Evolutionary conservation across 148 eudicot genomes (phyloP), one percentile per base, ranked within the genome.

Genomic region (Cornus florida): DNA sequence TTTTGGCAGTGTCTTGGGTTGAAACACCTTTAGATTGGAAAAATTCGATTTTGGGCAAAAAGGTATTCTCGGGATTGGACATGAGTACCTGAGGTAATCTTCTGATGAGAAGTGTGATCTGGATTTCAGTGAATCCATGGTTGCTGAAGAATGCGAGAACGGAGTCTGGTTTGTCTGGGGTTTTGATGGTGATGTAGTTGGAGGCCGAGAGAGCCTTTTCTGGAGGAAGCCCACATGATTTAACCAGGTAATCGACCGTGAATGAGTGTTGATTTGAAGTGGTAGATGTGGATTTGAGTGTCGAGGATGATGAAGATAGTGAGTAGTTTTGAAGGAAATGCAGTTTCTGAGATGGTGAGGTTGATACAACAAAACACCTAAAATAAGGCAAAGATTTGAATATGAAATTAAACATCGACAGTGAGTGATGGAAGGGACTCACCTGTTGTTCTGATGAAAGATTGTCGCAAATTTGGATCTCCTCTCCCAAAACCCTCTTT

Each of bases 31-130:
- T 38, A 38, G 71, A 67, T 14, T 39, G 24, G 16, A 69, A 64
- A 62, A 60, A 75, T 3, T 75, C 56, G n/a, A 75, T 7, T 43
- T 75, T 75, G 32, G 78, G 78, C 78, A 64, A 60, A 35, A 75
- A 10, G 53, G 48, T 20, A n/a, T 65, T 75, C 53, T 62, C 69
- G 6, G 70, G 78, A 75, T 64, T 10, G 10, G 31, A 33, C 59
- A 38, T 12, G n/a, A 66, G 31, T 10, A 66, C 69, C 13, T 33
- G 69, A 66, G 69, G 69, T 14, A 7, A 10, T 23, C 0, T 66
- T 23, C 32, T 5, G 32, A 66, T 17, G 69, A 66, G 69, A 24
- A 7, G 0, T 56, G 19, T 0, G 60, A 56, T 56, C 60, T 56
- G 60, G 60, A 14, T 56, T 56, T 56, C 12, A 14, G 60, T 56